Evolutionary conservation across 2,329 filamentous ascomycete genomes (phyloP).

Genomic region (Peltaster fructicola): DNA sequence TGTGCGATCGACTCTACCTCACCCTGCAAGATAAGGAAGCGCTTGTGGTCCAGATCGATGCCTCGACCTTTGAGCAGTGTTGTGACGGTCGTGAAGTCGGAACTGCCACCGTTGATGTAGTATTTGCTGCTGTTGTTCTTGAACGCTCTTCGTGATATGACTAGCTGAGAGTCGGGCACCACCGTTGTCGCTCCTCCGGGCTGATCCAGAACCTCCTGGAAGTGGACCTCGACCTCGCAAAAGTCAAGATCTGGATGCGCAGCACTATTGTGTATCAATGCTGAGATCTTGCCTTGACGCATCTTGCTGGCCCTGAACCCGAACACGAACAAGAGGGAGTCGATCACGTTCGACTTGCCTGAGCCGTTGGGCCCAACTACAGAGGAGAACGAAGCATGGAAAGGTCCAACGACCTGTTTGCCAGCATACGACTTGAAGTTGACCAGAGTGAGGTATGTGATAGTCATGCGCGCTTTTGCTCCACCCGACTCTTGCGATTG

Average conservation of each 20-base stretch:
- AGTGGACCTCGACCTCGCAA: conserved; percentile 94
- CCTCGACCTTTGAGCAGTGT: conserved; percentile 72
- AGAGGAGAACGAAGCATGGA: conserved; percentile 92
- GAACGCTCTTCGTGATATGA: conserved; percentile 86
- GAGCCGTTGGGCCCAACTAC: conserved; percentile 97
- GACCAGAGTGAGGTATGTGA: conserved; percentile 76
- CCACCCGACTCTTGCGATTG: conserved; percentile 54
- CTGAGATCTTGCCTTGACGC: conserved; percentile 96
- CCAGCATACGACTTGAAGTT: conserved; percentile 99
- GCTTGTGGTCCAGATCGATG: conserved; percentile 93
- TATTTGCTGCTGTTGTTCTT: conserved; percentile 98
- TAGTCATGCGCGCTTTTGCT: conserved; percentile 75
- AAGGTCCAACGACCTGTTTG: conserved; percentile 84
- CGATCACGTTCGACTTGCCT: conserved; percentile 97
- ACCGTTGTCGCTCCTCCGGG: conserved; percentile 57
- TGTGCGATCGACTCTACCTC: conserved; percentile 98
- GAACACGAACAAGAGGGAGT: conserved; percentile 96
- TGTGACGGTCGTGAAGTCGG: conserved; percentile 83
- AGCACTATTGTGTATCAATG: conserved; percentile 92
- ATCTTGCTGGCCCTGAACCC: conserved; percentile 98
- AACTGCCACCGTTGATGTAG: conserved; percentile 80
- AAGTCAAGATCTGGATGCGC: conserved; percentile 67
- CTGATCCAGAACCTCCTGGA: conserved; percentile 84
- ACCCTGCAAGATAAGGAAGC: conserved; percentile 90
- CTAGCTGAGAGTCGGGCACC: conserved; percentile 65